Evolutionary conservation across 2,329 filamentous ascomycete species (phyloP), one percentile per base, ranked within the genome.

Genomic region (Niveomyces coronatus): DNA sequence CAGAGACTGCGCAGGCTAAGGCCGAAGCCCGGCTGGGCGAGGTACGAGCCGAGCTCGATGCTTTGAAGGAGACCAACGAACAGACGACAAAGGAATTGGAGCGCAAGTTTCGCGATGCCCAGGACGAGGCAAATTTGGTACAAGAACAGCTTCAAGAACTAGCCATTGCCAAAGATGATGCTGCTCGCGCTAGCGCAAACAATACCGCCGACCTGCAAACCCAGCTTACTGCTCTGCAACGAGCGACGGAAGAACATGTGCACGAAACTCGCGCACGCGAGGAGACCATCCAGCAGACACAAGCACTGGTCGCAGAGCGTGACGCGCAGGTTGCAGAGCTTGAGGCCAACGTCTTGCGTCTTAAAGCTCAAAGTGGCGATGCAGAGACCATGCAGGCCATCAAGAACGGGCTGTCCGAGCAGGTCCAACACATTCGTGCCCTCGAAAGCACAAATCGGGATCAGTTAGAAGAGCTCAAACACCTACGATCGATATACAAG

Each of bases 321-420:
- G 85, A 94, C 47, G 67, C 66, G 2, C 70, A 79, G n/a, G 71
- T 82, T 28, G 85, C 81, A 0, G 65, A 76, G 10, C 62, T 96
- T 9, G 88, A 96, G 60, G 79, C 83, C 0, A 85, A 96, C 38
- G 76, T 95, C 8, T 62, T 95, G 37, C 74, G 81, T 22, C 64
- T 94, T 5, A 95, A 89, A 54, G 85, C 88, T 0, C 84, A 91
- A 50, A 84, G 84, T 2, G 86, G 83, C 9, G 89, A 95, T 55
- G 77, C 79, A 0, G 88, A 95, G 47, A 91, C 85, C 0, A 71
- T 96, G 52, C 76, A 72, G 5, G 76, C 95, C 23, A 83, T 98
- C 49, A 85, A 89, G 55, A 76, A 79, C 47, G 88, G 98, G 60
- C 70, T 98, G 4, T 81, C 83, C 0, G 88, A 95, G 46, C 91